Evolutionary conservation across 495 filamentous ascomycete species (phyloP), one percentile per base, ranked within the genome.

Genomic region (Xylaria intraflava): DNA sequence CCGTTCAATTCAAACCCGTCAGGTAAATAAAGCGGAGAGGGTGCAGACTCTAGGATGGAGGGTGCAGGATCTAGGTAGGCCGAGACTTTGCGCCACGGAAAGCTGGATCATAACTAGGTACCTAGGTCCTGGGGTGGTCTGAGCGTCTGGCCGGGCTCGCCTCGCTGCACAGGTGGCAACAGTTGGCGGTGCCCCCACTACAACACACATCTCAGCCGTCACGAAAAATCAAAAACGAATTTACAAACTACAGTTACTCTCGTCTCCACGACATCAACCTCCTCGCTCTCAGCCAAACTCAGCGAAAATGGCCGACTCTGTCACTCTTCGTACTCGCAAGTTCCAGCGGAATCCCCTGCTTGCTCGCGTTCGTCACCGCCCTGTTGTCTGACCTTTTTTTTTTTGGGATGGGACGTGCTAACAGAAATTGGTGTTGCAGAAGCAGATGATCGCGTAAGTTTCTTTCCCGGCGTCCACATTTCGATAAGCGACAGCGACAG

Each of bases 361-460:
- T 62, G 91, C 84, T 69, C 52, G 52, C 52, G 52, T 55, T 55
- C 52, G 52, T 55, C 20, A 12, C 33, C 36, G 47, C 30, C 17
- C 41, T 14, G 11, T 42, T 14, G 14, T 43, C 40, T 44, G 24
- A 9, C 6, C 36, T 33, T 49, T 26, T 42, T 30, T 30, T 27
- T 38, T 40, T 23, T 53, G 22, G 14, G 27, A 27, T 35, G 11
- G 35, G 4, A 26, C 24, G 22, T 55, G 45, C 52, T 55, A 55
- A 55, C 52, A 26, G 19, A 24, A 20, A 2, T 42, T 14, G 35
- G 14, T 24, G 12, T 31, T 55, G 20, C 29, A 55, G 52, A 96
- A 93, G 82, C 94, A 99, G 84, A 97, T 99, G 93, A 94, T 99
- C 78, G 89, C 97, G 93, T 99, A 92, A 83, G 94, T 88, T 67